Percentiles rank a stretch among this genome's conserved stretches.
Evolutionary conservation across 2,329 filamentous ascomycete species (phyloP).

Genomic region (Parascedosporium putredinis): DNA sequence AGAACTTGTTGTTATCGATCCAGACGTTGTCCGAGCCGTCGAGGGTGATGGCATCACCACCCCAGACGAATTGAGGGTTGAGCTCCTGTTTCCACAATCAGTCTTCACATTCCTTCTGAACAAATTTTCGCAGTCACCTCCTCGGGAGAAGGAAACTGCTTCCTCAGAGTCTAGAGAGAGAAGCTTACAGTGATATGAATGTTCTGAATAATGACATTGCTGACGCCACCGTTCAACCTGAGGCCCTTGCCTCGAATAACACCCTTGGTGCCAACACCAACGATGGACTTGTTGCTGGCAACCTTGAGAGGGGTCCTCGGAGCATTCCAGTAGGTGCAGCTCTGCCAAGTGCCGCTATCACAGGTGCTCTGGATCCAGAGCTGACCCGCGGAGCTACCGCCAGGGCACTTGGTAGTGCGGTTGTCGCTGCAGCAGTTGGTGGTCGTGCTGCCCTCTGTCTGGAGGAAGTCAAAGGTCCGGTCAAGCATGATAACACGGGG

Average conservation of each 20-base stretch:
- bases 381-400: slow-evolving; percentile 13
- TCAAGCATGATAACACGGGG: slow-evolving; percentile 26
- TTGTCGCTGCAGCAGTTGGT: slow-evolving; percentile 18
- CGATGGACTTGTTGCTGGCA: slow-evolving; percentile 28
- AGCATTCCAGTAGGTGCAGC: slow-evolving; percentile 22
- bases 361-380: slow-evolving; percentile 18
- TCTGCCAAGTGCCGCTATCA: slow-evolving; percentile 14
- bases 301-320: slow-evolving; percentile 19
- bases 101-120: neutral
- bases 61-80: slow-evolving; percentile 27
- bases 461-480: slow-evolving; percentile 18
- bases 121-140: neutral
- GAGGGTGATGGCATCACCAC: slow-evolving; percentile 24
- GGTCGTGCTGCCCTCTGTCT: slow-evolving; percentile 15
- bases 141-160: too few species aligned
- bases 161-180: too few species aligned
- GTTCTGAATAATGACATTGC: slow-evolving; percentile 29
- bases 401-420: slow-evolving; percentile 11
- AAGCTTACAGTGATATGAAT: slow-evolving; percentile 15
- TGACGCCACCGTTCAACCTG: slow-evolving; percentile 20
- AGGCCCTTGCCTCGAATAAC: slow-evolving; percentile 31
- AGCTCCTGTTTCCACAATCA: slow-evolving; percentile 8
- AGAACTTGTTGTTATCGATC: slow-evolving; percentile 28
- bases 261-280: slow-evolving; percentile 26
- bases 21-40: slow-evolving; percentile 22